phyloP scores from a whole-genome alignment of 2,329 filamentous ascomycete genomes.

The Pseudogymnoascus sp. region DNA sequence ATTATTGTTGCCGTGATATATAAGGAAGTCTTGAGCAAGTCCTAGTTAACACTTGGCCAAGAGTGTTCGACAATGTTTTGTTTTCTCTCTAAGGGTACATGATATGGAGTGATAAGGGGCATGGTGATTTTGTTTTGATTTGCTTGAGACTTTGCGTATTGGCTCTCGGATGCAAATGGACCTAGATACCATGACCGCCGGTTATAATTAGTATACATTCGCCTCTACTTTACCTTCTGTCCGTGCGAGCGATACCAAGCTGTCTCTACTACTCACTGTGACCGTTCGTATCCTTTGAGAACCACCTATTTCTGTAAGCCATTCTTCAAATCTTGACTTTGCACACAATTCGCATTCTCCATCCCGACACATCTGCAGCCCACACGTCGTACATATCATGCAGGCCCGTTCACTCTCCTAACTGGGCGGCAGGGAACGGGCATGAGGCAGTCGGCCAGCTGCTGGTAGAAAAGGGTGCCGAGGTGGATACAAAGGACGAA shows the following conservation, averaged over 20 bases:
- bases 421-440: too few relatives aligned
- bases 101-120: conserved; percentile 1
- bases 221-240: neutral
- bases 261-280: neutral
- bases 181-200: neutral
- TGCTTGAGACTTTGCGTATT: neutral
- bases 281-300: neutral
- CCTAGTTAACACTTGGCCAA: neutral
- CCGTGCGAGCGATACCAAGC: neutral
- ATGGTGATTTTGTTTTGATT: conserved; percentile 1
- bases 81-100: neutral
- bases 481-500: too few relatives aligned
- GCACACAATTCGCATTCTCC: neutral
- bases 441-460: too few relatives aligned
- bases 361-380: neutral
- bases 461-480: too few relatives aligned
- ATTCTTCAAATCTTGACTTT: neutral
- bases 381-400: neutral
- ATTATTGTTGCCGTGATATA: neutral
- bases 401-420: neutral
- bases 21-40: too few relatives aligned
- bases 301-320: neutral
- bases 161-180: neutral
- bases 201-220: neutral
- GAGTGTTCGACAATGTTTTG: neutral